Evolutionary conservation across 129 eudicot species (phyloP), one percentile per base, ranked within the genome.

Genomic region (Flaveria brownii): DNA sequence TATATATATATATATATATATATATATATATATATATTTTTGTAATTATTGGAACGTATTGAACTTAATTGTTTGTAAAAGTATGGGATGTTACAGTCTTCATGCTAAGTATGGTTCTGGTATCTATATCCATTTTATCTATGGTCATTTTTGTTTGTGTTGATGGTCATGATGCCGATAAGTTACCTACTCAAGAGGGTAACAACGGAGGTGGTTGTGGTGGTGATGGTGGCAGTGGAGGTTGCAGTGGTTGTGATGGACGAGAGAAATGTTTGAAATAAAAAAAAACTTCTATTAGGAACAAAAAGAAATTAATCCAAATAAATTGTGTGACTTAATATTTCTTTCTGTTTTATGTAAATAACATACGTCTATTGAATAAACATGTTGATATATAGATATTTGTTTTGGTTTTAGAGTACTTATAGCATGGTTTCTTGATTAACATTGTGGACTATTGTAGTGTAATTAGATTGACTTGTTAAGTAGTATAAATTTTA

Each of bases 111-210:
- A 14, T 62, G 68, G 4, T 62, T 62, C 18, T 62, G 2, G 43
- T 62, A 62, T 62, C 20, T 62, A 14, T 62, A 9, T 62, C 43
- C 43, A 28, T 28, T 62, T 26, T 62, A 14, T 62, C 68, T 62
- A 28, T 62, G 68, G 68, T 62, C 9, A 28, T 62, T 12, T 62
- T 62, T 62, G 20, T 62, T 62, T 62, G 68, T 62, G 68, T 43
- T 14, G 43, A 61, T 61, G 43, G 28, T 61, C 0, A 26, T 14
- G 7, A 3, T 1, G 28, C 39, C 16, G 66, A 23, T 59, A 12
- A 59, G 5, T 12, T 11, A 59, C 66, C 28, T 56, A 20, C 1
- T 56, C 15, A 20, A 56, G 30, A 56, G 4, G 30, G 66, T 59
- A 26, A 59, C 25, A 61, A 61, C 4, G 25, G 25, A 61, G 10